Base-by-base conservation (phyloP, 352 stramenopile species). In the Pythium rishiriense region DNA sequence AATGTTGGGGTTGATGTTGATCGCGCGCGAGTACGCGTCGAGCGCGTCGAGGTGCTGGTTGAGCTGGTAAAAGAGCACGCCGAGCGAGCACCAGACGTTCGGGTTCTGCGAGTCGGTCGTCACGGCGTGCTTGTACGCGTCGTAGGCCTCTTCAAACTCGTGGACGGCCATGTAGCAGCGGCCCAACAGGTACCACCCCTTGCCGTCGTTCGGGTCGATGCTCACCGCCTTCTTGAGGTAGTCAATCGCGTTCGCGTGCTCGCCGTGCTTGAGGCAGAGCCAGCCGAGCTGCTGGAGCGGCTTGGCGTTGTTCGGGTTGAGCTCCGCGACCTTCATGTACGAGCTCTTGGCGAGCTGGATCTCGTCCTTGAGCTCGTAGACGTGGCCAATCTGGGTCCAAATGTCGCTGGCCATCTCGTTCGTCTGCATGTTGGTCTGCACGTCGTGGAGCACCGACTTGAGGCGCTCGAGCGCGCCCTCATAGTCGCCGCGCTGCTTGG, bases 1-100 rank as follows among this genome's bases (percentile, higher is more conserved):
- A 81, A 97, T 93, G 74, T 94, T 94, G 33, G 88, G 85, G 70
- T 97, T 93, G 74, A 96, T 93, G 69, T 96, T 96, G 75, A 97
- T 94, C 45, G 88, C 88, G 28, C 87, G 84, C 45, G 85, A 93
- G 62, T 96, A 95, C 58, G 88, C 88, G 70, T 96, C 88, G 33
- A 97, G 71, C 1, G 88, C 88, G 48, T 97, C 88, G 53, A 93
- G 21, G 55, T 97, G 87, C 65, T 96, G 87, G 70, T 94, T 92
- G 26, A 96, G 73, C 70, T 95, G 87, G 73, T 96, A 97, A 63
- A 96, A 97, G 19, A 97, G 74, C n/a, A 97, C 88, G 24, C 88
- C 88, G 1, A 97, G 76, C 12, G 88, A 97, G 68, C 88, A 97
- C 88, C 88, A 97, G 15, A 96, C 87, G 71, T 97, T 96, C 42